Base-by-base conservation (phyloP, 805 yeast genomes). In the Tetrapisispora taiwanensis region DNA sequence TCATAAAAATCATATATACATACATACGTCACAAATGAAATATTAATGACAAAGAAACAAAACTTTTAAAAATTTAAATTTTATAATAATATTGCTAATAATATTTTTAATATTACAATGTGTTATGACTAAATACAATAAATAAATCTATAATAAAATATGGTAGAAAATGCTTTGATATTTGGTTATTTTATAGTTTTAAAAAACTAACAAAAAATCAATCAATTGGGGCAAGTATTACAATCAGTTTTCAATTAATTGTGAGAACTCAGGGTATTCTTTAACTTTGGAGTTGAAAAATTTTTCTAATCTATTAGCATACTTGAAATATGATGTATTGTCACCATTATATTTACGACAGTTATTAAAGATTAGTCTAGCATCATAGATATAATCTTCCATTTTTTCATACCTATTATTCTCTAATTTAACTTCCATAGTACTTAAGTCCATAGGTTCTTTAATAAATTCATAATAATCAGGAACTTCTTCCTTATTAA, bases 361-460 rank as follows among this genome's bases (percentile, higher is more conserved):
- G 60, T 92, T 92, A 58, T 84, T 84, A 68, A 84, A 89, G 24
- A 92, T 78, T 56, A 92, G 71, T 48, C 82, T 76, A 35, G 92
- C 78, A 66, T 92, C 99, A 62, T 88, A 84, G 46, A 89, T 73
- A 61, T 89, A 92, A 56, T 88, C 90, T 54, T 88, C 96, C 75
- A 92, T 82, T 13, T 84, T 77, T 50, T 84, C 86, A 63, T 92
- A 92, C 53, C 84, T 84, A 65, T 92, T 95, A 56, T 84, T 86
- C 50, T 90, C 97, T 30, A 92, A 71, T 60, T 89, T 87, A 58
- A 76, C 81, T 59, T 92, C 97, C 95, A 92, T 92, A 0, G 97
- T 88, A 36, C 92, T 79, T 45, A 92, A 70, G 60, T 92, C 98
- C 98, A 92, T 92, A 7, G 99, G 98, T 61, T 92, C 97, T 59